Evolutionary conservation across 345 rosid species (phyloP), one percentile per base, ranked within the genome.

Genomic region (Salix viminalis): DNA sequence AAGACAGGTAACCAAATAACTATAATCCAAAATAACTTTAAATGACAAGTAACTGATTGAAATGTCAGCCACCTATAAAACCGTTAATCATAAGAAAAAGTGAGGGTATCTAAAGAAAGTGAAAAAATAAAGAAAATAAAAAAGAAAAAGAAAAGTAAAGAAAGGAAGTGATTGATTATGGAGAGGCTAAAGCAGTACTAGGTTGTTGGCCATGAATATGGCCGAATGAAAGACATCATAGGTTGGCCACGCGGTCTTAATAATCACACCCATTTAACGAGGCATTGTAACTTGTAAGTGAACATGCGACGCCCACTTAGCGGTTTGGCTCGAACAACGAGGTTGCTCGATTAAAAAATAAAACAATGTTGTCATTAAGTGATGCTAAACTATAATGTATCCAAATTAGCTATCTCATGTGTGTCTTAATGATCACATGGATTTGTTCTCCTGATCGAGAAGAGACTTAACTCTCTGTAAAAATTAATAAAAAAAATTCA

Each of bases 121-220:
- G 68, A 13, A 2, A 16, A n/a, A 72, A 3, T 13, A 3, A 58
- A 39, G 50, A 72, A 18, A 36, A 10, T 8, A 8, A 41, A 41
- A 39, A 2, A 41, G 42, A 13, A 2, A 32, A n/a, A 67, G 23
- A 12, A 21, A 11, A 72, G 14, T 10, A 23, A 26, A 10, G 10
- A 12, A 39, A 62, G 6, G 39, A 70, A 34, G 46, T 16, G 56
- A 39, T 11, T 54, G 80, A 77, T 42, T 32, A 19, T 32, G 73
- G 69, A 54, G 69, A 54, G 69, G 76, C 13, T 50, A 70, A 67
- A 54, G 85, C 74, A 71, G 87, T 88, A 84, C 91, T 84, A 89
- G 90, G 91, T 87, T 89, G 89, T 82, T 79, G 80, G 88, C 85
- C 87, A 84, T 70, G 36, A 78, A 60, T 18, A 76, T 67, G 83